A percentile compares a stretch with the other conserved stretches of the same genome.
These are phyloP conservation scores for Torulaspora gathmanii DNA, from an alignment of 805 yeast species.

Conservation along the genomic window DNA sequence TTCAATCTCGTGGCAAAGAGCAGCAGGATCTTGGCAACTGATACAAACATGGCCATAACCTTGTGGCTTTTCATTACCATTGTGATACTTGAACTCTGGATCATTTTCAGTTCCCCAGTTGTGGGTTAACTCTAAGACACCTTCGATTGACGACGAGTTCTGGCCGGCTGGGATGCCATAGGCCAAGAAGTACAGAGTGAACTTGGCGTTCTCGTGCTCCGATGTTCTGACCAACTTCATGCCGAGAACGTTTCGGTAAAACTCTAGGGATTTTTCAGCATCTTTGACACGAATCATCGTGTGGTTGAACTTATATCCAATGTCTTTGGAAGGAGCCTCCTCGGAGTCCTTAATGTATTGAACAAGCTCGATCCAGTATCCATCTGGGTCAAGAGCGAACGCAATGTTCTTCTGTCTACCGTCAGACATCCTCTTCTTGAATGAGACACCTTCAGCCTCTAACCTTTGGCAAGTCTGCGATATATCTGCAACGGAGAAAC, in stretches of 20 bases:
- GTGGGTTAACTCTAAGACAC: slow-evolving; percentile 83
- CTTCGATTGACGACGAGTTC: slow-evolving; percentile 47
- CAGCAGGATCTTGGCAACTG: slow-evolving; percentile 53
- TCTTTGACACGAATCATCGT: slow-evolving; percentile 92
- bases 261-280: slow-evolving; percentile 65
- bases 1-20: slow-evolving; percentile 45
- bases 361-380: slow-evolving; percentile 93
- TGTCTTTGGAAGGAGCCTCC: slow-evolving; percentile 10
- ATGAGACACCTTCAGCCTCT: slow-evolving; percentile 57
- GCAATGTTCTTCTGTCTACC: slow-evolving; percentile 94
- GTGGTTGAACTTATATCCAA: slow-evolving; percentile 59
- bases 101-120: slow-evolving; percentile 94
- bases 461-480: slow-evolving; percentile 54
- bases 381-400: slow-evolving; percentile 91
- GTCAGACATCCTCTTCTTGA: slow-evolving; percentile 78
- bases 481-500: slow-evolving; percentile 80
- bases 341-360: slow-evolving; percentile 40
- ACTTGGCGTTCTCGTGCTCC: slow-evolving; percentile 64
- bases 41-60: slow-evolving; percentile 89
- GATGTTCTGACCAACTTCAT: slow-evolving; percentile 61
- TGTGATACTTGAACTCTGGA: slow-evolving; percentile 68
- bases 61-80: slow-evolving; percentile 70
- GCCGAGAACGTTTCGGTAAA: slow-evolving; percentile 77
- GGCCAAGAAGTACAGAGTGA: slow-evolving; percentile 82
- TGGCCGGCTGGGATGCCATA: slow-evolving; percentile 46